Percentiles rank a stretch among this genome's conserved stretches.
phyloP scores from a whole-genome alignment of 1,284 basidiomycete species.

The Ganoderma lucidum region DNA sequence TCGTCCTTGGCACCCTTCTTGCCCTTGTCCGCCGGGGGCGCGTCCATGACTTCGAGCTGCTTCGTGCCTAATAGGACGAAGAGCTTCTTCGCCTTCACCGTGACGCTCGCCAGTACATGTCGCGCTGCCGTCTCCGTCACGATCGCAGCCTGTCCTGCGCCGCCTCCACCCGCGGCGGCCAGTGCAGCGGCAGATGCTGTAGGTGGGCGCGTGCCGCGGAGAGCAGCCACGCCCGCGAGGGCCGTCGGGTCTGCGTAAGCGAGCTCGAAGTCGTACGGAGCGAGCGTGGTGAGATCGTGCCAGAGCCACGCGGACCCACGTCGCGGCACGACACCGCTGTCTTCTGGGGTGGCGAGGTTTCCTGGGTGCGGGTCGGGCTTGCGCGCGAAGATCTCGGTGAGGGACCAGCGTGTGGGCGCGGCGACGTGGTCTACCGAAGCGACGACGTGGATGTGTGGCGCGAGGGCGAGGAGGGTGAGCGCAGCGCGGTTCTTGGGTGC shows the following conservation, averaged over 20 bases:
- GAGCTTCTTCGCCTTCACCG: constrained; percentile 84
- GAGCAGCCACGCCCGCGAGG: constrained; percentile 57
- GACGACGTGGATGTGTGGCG: constrained; percentile 78
- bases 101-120: constrained; percentile 88
- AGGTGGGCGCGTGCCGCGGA: constrained; percentile 26
- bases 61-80: constrained; percentile 72
- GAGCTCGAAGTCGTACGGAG: constrained; percentile 83
- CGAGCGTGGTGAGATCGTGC: constrained; percentile 88
- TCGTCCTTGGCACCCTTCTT: constrained; percentile 20
- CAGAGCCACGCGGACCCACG: constrained; percentile 85
- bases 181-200: constrained; percentile 21
- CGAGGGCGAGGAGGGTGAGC: constrained; percentile 75
- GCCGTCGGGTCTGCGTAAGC: constrained; percentile 71
- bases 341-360: constrained; percentile 3
- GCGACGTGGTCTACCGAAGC: constrained; percentile 89
- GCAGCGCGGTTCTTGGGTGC: constrained; percentile 64
- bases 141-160: constrained; percentile 36
- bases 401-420: constrained; percentile 80
- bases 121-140: constrained; percentile 84
- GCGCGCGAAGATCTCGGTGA: constrained; percentile 63
- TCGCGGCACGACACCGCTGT: constrained; percentile 48
- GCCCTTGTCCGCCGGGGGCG: constrained; percentile 16
- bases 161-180: constrained; percentile 41
- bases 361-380: constrained; percentile 45
- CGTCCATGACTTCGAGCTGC: constrained; percentile 66